A percentile compares a stretch with the other conserved stretches of the same genome.
Conservation (phyloP, 495 filamentous ascomycete genomes). For the Penicillium goetzii region DNA sequence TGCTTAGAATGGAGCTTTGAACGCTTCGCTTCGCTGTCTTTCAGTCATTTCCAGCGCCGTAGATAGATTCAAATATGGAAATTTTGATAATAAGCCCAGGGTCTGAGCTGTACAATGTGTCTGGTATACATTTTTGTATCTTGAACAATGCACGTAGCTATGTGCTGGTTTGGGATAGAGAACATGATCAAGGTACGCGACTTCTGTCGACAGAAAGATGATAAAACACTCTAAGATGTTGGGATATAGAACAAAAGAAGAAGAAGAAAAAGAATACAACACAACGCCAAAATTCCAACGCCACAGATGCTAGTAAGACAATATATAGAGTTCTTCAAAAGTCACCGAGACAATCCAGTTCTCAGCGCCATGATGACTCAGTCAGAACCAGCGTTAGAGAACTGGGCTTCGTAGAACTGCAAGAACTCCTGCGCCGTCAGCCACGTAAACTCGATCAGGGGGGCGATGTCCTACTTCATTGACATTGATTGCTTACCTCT, state of each 20-base stretch:
- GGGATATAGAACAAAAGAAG: constrained; percentile 28
- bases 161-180: constrained; percentile 3
- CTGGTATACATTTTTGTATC: background rate
- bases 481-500: constrained; percentile 48
- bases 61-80: background rate
- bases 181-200: background rate
- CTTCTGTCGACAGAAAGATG: background rate
- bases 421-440: constrained; percentile 48
- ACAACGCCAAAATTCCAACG: constrained; percentile 22
- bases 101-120: background rate
- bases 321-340: constrained; percentile 8
- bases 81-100: background rate
- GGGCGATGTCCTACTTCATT: constrained; percentile 15
- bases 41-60: background rate
- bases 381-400: constrained; percentile 44
- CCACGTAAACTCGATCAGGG: constrained; percentile 13
- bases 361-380: constrained; percentile 21
- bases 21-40: background rate
- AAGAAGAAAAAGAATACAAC: constrained; percentile 20
- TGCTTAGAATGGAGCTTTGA: constrained; percentile 8
- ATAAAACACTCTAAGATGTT: constrained; percentile 16
- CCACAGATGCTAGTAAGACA: constrained; percentile 32
- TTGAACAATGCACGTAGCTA: background rate
- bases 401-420: constrained; percentile 51
- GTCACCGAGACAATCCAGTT: background rate